Conservation (phyloP, 2,329 filamentous ascomycete species). For the Nigrospora sphaerica region DNA sequence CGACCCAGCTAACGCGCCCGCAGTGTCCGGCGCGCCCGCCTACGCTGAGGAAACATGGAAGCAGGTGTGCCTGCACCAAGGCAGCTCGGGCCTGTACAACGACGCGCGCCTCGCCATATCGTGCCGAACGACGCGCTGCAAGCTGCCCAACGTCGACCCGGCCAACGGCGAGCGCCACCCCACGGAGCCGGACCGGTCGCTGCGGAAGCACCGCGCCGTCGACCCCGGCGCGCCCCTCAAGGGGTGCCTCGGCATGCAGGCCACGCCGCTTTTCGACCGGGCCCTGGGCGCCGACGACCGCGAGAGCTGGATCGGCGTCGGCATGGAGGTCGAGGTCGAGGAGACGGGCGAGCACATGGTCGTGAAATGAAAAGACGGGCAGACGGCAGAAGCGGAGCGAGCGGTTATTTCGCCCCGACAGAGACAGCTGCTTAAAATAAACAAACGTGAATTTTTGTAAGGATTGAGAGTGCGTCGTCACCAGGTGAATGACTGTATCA, state of each 20-base stretch:
- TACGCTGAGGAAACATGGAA: slow-evolving; percentile 70
- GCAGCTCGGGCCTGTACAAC: slow-evolving; percentile 37
- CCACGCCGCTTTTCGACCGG: slow-evolving; percentile 47
- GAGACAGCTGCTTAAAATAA: no score
- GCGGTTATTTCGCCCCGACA: no score
- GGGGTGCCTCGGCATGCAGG: slow-evolving; percentile 59
- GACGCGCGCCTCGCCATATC: slow-evolving; percentile 44
- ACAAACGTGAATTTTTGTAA: no score
- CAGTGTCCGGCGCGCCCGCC: slow-evolving; percentile 53
- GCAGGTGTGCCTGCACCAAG: slow-evolving; percentile 44
- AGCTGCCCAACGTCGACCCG: slow-evolving; percentile 63
- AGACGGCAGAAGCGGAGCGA: no score
- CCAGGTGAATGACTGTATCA: no score
- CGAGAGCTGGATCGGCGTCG: slow-evolving; percentile 43
- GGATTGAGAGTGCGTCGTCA: no score
- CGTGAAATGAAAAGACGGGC: background rate
- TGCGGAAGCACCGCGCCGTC: slow-evolving; percentile 51
- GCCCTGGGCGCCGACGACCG: slow-evolving; percentile 16
- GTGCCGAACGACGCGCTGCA: slow-evolving; percentile 63
- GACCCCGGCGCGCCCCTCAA: slow-evolving; percentile 50
- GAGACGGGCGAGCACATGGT: slow-evolving; percentile 34
- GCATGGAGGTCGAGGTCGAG: slow-evolving; percentile 46
- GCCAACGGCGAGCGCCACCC: slow-evolving; percentile 48
- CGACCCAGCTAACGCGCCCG: background rate
- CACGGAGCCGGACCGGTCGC: slow-evolving; percentile 49